Evolutionary conservation across 1,139 yeast genomes (phyloP).

Genomic region (Hansenula lynferdii): DNA sequence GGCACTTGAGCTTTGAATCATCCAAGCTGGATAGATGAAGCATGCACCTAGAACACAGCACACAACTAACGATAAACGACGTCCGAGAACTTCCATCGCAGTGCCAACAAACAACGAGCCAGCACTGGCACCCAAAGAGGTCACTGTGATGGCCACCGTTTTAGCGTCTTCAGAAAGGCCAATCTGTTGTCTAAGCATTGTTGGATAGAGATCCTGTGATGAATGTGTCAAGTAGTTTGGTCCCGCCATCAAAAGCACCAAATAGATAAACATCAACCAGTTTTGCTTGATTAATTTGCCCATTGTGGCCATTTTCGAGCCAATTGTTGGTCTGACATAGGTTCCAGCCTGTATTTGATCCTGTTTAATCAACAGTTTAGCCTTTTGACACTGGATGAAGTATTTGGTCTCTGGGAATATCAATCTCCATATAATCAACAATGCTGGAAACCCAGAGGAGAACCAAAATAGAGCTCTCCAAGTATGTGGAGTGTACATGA

Average conservation of each 20-base stretch:
- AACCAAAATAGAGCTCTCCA: slow-evolving; percentile 58
- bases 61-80: slow-evolving; percentile 38
- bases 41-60: slow-evolving; percentile 45
- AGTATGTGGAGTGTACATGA: slow-evolving; percentile 26
- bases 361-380: slow-evolving; percentile 25
- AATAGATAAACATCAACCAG: slow-evolving; percentile 34
- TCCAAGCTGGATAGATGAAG: slow-evolving; percentile 48
- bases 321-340: slow-evolving; percentile 15
- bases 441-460: slow-evolving; percentile 41
- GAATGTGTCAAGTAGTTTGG: slow-evolving; percentile 52
- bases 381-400: slow-evolving; percentile 25
- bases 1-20: slow-evolving; percentile 30
- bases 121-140: slow-evolving; percentile 43
- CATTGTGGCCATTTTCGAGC: slow-evolving; percentile 16
- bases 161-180: slow-evolving; percentile 32
- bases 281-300: slow-evolving; percentile 17
- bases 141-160: slow-evolving; percentile 42
- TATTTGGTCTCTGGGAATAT: slow-evolving; percentile 33
- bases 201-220: slow-evolving; percentile 51
- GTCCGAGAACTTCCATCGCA: slow-evolving; percentile 38
- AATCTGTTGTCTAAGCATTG: slow-evolving; percentile 39
- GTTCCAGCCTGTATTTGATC: slow-evolving; percentile 33
- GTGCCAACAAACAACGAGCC: slow-evolving; percentile 46
- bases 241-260: slow-evolving; percentile 43
- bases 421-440: slow-evolving; percentile 38